Evolutionary conservation across 371 early-diverging fungal species (phyloP).

Genomic region (Parasitella parasitica): DNA sequence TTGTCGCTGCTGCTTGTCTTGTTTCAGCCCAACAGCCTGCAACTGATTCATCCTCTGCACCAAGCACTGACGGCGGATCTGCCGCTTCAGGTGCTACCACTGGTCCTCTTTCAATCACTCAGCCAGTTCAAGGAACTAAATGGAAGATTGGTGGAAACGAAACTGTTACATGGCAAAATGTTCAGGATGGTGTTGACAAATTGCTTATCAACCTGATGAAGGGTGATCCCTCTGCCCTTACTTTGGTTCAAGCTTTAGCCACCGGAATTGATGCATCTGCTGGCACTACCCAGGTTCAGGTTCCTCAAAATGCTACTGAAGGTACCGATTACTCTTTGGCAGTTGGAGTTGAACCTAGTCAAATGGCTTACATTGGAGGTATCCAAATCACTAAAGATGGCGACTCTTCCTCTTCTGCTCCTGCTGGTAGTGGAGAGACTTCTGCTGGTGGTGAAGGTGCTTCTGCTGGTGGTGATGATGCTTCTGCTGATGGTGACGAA

Average conservation of each 20-base stretch:
- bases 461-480: conserved; percentile 16
- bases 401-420: conserved; percentile 10
- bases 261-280: conserved; percentile 33
- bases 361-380: conserved; percentile 46
- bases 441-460: conserved; percentile 8
- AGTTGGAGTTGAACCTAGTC: conserved; percentile 26
- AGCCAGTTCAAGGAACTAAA: conserved; percentile 33
- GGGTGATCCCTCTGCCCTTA: conserved; percentile 41
- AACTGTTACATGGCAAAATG: conserved; percentile 46
- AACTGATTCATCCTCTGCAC: neutral
- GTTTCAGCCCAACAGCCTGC: conserved; percentile 21
- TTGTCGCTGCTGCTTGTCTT: conserved; percentile 24
- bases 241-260: conserved; percentile 35
- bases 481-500: conserved; percentile 2
- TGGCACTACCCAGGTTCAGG: conserved; percentile 33
- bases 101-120: conserved; percentile 37
- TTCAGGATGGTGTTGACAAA: conserved; percentile 27
- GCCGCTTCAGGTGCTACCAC: conserved; percentile 1
- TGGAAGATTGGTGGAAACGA: conserved; percentile 41
- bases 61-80: neutral
- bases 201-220: conserved; percentile 44
- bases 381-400: conserved; percentile 17
- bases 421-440: neutral
- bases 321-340: conserved; percentile 46
- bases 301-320: conserved; percentile 38